Evolutionary conservation across 176 grass and related monocot species (phyloP), one percentile per base, ranked within the genome.

Genomic region (Chrysopogon serrulatus): DNA sequence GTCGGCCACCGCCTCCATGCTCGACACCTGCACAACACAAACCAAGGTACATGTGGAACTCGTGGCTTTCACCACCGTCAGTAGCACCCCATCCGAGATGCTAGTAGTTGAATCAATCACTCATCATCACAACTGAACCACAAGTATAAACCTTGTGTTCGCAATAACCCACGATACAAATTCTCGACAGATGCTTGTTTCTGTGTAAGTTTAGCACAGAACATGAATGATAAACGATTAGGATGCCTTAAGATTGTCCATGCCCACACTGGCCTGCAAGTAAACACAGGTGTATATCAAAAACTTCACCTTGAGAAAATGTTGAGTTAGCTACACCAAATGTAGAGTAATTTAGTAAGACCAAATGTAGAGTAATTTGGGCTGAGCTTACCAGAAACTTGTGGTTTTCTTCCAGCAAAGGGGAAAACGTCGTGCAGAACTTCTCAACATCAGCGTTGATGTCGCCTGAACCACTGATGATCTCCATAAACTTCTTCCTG

Each of bases 401-500:
- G 83, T 97, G 94, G 70, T 94, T 94, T 76, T 94, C 86, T 72
- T 30, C 87, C 19, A 97, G 83, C 21, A 97, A 75, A 64, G 88
- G 85, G 43, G 86, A 65, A 69, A 97, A 92, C 28, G 65, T 77
- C 51, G 74, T 30, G 63, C 94, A 94, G 32, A 97, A 97, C 32
- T 87, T 88, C 56, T 97, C 76, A 1, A 97, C 92, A 8, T 97
- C 92, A 34, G 62, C 80, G 59, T 92, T 87, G 61, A 94, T 82
- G 77, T 92, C 61, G 35, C 92, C 92, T 85, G 82, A 85, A 67
- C 90, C 92, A 47, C 85, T 85, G 60, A 97, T 90, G 53, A 97
- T 79, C 45, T 92, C 92, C 92, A 91, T 90, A 79, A 94, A 97
- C 80, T 94, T 97, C 72, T 97, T 97, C 81, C 92, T 90, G 47